A percentile compares a stretch with the other conserved stretches of the same genome.
phyloP scores from a whole-genome alignment of 306 rosid genomes.

The Potentilla sterilis region DNA sequence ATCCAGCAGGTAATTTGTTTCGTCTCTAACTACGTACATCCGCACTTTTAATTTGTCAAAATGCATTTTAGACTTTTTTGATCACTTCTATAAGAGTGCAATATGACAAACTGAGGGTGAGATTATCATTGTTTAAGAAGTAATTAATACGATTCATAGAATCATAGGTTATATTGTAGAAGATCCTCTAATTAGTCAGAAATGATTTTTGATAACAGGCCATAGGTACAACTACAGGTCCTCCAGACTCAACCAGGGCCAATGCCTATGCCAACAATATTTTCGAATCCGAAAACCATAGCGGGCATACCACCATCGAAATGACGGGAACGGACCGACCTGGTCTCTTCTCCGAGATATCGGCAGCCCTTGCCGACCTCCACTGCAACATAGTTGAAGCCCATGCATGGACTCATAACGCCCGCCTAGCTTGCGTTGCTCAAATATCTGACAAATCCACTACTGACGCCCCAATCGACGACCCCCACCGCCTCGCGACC shows the following conservation, averaged over 20 bases:
- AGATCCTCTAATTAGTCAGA: not conserved
- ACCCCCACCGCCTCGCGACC: conserved; percentile 45
- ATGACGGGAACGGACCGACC: conserved; percentile 58
- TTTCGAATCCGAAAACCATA: conserved; percentile 15
- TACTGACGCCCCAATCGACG: conserved; percentile 42
- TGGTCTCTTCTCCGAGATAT: conserved; percentile 63
- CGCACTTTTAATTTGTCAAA: not conserved
- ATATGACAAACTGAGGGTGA: not conserved
- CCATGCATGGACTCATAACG: conserved; percentile 76
- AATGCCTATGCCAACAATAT: conserved; percentile 27
- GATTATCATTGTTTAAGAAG: not conserved
- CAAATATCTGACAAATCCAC: conserved; percentile 64
- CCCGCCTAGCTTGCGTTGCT: conserved; percentile 56
- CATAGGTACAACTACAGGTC: conserved; percentile 43
- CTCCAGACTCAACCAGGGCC: conserved; percentile 28
- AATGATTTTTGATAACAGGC: conserved; percentile 29
- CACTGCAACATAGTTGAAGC: conserved; percentile 64
- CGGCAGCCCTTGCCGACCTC: conserved; percentile 55
- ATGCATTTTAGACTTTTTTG: too few relatives aligned
- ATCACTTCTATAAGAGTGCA: not conserved
- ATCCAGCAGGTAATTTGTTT: conserved; percentile 42
- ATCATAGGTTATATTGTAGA: not conserved
- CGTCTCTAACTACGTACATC: not conserved
- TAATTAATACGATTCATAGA: not conserved
- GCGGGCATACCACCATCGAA: conserved; percentile 52